Conservation (phyloP, 2,329 filamentous ascomycete species). For the Cercospora zeina region DNA sequence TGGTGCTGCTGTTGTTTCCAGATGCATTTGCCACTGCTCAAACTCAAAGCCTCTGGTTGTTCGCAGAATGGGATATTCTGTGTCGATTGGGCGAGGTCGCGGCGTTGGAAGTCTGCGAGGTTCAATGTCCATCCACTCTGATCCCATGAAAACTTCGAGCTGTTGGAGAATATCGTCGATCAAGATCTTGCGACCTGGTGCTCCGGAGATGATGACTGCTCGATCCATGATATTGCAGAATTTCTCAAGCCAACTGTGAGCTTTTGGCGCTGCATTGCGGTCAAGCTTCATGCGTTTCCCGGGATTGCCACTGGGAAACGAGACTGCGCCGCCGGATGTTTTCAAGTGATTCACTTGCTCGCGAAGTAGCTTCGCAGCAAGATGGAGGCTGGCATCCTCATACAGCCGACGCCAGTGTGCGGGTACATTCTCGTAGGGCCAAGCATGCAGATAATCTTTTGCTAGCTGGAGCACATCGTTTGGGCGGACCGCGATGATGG, state of each 20-base stretch:
- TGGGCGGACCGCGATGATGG: conserved; percentile 42
- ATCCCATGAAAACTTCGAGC: conserved; percentile 42
- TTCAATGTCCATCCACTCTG: neutral
- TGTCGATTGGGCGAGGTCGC: conserved; percentile 20
- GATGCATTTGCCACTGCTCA: conserved; percentile 36
- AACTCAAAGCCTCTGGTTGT: conserved; percentile 24
- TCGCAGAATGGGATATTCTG: conserved; percentile 18
- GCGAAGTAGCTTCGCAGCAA: conserved; percentile 47
- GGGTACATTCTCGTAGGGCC: conserved; percentile 66
- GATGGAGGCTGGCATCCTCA: conserved; percentile 67
- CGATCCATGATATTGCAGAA: conserved; percentile 70
- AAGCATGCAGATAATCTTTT: conserved; percentile 68
- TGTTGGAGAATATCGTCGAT: conserved; percentile 54
- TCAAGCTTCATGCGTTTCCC: conserved; percentile 7
- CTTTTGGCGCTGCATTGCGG: neutral
- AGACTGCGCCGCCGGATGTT: neutral
- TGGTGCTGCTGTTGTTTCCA: conserved; percentile 48
- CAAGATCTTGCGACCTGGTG: conserved; percentile 54
- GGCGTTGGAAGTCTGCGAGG: conserved; percentile 21
- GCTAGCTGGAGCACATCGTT: conserved; percentile 60
- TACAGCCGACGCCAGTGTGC: conserved; percentile 69
- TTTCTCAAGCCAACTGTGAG: conserved; percentile 27
- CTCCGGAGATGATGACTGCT: conserved; percentile 73
- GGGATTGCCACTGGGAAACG: neutral
- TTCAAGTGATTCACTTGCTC: neutral